These are phyloP conservation scores for Pleurotus citrinopileatus DNA, from an alignment of 768 basidiomycete genomes.

Conservation along the genomic window DNA sequence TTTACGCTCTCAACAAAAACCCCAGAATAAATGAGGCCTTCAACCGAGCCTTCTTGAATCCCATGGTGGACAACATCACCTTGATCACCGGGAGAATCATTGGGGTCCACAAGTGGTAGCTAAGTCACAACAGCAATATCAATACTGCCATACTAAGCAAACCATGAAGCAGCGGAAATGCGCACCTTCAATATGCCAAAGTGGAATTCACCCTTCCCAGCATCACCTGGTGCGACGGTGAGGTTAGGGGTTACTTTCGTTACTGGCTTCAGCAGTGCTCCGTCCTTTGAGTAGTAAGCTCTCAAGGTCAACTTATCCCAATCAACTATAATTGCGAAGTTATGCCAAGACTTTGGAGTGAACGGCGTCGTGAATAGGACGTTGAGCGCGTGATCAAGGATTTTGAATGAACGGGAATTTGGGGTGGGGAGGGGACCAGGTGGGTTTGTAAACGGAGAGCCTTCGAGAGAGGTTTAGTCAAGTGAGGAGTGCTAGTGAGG, in stretches of 20 bases:
- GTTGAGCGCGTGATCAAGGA: constrained; percentile 52
- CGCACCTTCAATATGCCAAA: constrained; percentile 57
- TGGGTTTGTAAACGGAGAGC: constrained; percentile 55
- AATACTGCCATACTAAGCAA: not conserved
- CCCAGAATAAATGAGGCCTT: constrained; percentile 56
- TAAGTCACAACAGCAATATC: constrained; percentile 18
- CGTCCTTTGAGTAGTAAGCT: constrained; percentile 49
- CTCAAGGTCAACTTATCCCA: constrained; percentile 49
- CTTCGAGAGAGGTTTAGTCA: constrained; percentile 22
- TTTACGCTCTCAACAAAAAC: constrained; percentile 48
- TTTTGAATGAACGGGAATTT: constrained; percentile 48
- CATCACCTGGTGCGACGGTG: constrained; percentile 34
- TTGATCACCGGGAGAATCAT: constrained; percentile 43
- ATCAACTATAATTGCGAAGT: constrained; percentile 56
- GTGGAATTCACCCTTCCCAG: constrained; percentile 58
- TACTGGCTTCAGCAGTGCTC: constrained; percentile 35
- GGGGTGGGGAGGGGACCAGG: constrained; percentile 38
- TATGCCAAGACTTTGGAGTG: constrained; percentile 46
- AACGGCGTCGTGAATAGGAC: constrained; percentile 50
- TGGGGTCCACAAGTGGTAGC: constrained; percentile 52
- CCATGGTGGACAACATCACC: constrained; percentile 57
- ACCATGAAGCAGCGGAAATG: not conserved
- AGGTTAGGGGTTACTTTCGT: constrained; percentile 39
- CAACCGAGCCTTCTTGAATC: constrained; percentile 54
- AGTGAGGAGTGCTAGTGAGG: not conserved